Evolutionary conservation across 1,284 basidiomycete species (phyloP).

Genomic region (Cryptococcus jaspeensis): DNA sequence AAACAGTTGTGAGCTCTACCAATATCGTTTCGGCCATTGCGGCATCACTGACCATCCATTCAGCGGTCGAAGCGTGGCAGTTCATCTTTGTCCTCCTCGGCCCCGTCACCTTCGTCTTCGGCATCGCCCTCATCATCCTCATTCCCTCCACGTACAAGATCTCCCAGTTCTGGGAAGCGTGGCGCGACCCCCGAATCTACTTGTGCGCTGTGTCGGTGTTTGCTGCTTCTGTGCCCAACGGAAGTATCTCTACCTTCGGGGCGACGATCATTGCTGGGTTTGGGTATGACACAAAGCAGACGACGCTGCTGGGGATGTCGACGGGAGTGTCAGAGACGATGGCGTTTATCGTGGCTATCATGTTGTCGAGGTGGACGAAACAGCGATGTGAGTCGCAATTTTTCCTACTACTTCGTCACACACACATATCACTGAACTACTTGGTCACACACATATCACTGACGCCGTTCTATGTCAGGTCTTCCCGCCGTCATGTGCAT

Average conservation of each 20-base stretch:
- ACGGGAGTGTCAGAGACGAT: slow-evolving; percentile 8
- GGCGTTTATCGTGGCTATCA: slow-evolving; percentile 1
- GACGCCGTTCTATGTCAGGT: not conserved
- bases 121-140: slow-evolving; percentile 48
- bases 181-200: slow-evolving; percentile 53
- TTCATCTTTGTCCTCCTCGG: slow-evolving; percentile 12
- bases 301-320: slow-evolving; percentile 10
- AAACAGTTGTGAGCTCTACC: not conserved
- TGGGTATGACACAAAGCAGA: slow-evolving; percentile 9
- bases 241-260: slow-evolving; percentile 14
- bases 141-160: slow-evolving; percentile 68
- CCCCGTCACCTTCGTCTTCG: slow-evolving; percentile 5
- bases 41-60: not conserved
- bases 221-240: slow-evolving; percentile 18
- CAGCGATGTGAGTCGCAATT: slow-evolving; percentile 4
- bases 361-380: slow-evolving; percentile 5
- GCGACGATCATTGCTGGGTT: slow-evolving; percentile 14
- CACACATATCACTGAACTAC: too few relatives aligned
- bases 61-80: slow-evolving; percentile 4
- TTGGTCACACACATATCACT: not conserved
- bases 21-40: too few relatives aligned
- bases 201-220: slow-evolving; percentile 15
- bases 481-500: slow-evolving; percentile 11
- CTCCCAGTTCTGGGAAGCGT: slow-evolving; percentile 61
- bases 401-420: too few relatives aligned